Evolutionary conservation across 306 rosid species (phyloP).

Genomic region (Cicer chorassanicum): DNA sequence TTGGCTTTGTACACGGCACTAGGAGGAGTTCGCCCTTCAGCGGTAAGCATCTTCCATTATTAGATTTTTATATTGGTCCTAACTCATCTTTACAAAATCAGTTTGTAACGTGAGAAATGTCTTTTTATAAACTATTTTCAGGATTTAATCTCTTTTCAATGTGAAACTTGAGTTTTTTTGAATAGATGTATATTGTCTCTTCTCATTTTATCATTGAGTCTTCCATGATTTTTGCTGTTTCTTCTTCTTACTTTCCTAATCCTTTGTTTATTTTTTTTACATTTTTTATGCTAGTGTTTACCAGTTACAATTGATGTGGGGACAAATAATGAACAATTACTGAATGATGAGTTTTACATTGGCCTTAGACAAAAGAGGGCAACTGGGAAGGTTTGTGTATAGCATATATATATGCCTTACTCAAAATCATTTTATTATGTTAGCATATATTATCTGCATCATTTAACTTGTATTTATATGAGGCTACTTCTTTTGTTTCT

Average conservation of each 20-base stretch:
- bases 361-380: constrained; percentile 93
- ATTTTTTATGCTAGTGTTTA: constrained; percentile 67
- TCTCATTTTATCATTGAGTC: constrained; percentile 29
- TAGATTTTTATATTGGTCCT: too few relatives aligned
- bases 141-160: too few relatives aligned
- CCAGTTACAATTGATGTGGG: constrained; percentile 96
- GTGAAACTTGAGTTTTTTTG: too few relatives aligned
- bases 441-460: not conserved
- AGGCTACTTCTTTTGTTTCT: constrained; percentile 43
- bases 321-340: constrained; percentile 86
- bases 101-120: too few relatives aligned
- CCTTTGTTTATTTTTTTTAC: not conserved
- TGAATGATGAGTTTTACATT: constrained; percentile 89
- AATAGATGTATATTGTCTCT: constrained; percentile 17
- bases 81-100: too few relatives aligned
- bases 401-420: constrained; percentile 23
- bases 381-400: constrained; percentile 79
- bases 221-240: not conserved
- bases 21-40: constrained; percentile 97
- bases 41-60: constrained; percentile 59
- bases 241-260: not conserved
- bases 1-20: constrained; percentile 86
- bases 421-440: constrained; percentile 37
- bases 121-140: too few relatives aligned
- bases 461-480: constrained; percentile 32